Evolutionary conservation across 768 basidiomycete genomes (phyloP).

Genomic region (Chalciporus piperatus): DNA sequence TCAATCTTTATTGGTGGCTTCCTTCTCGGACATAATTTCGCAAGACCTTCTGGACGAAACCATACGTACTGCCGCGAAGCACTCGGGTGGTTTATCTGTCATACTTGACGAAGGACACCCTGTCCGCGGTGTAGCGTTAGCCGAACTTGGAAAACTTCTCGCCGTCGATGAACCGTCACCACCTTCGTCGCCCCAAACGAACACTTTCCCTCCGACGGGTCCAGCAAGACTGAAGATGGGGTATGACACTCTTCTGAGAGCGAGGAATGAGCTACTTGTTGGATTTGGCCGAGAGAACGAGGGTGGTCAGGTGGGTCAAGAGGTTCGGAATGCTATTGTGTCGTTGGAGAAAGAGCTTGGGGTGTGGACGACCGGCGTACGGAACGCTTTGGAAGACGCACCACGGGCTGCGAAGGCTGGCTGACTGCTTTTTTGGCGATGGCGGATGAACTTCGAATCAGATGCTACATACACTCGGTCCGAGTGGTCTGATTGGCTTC

Average conservation of each 20-base stretch:
- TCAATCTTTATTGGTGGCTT: conserved; percentile 60
- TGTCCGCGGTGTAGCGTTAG: conserved; percentile 66
- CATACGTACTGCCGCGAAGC: conserved; percentile 54
- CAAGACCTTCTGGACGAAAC: conserved; percentile 61
- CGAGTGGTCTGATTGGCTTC: too few species aligned
- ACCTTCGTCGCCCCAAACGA: conserved; percentile 11
- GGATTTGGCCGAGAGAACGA: conserved; percentile 71
- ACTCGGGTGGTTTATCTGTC: conserved; percentile 48
- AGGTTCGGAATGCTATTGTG: conserved; percentile 57
- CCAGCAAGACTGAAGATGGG: conserved; percentile 61
- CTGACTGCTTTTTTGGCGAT: neutral
- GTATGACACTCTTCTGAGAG: conserved; percentile 59
- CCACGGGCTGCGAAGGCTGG: neutral
- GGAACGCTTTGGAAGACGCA: conserved; percentile 50
- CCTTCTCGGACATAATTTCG: conserved; percentile 39
- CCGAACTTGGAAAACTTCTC: conserved; percentile 80
- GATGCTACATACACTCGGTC: neutral
- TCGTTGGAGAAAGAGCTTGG: conserved; percentile 70
- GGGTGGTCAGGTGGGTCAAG: conserved; percentile 68
- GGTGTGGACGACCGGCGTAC: conserved; percentile 63
- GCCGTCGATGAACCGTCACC: conserved; percentile 72
- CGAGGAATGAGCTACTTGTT: conserved; percentile 56
- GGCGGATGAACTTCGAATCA: too few species aligned
- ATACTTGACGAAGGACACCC: conserved; percentile 71
- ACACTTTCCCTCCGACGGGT: conserved; percentile 65